Base-by-base conservation (phyloP, 495 filamentous ascomycete genomes). In the Xylaria scruposa region DNA sequence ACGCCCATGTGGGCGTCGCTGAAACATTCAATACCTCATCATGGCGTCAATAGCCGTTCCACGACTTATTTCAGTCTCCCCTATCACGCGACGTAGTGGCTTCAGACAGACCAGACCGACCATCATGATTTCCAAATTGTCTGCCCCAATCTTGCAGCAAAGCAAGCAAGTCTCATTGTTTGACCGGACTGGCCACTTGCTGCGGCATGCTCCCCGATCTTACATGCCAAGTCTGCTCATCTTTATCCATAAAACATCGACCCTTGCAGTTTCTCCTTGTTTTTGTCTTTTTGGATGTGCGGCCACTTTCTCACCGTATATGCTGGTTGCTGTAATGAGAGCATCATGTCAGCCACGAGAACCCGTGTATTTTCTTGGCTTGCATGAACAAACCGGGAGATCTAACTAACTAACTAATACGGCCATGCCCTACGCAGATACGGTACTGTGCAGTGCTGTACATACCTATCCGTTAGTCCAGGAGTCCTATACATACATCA, bases 241-340 rank as follows among this genome's bases (percentile, higher is more conserved):
- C n/a, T 29, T n/a, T 63, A 60, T 38, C 58, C 29, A 21, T 42
- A 42, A 63, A 63, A 42, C 24, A 65, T 56, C 65, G 65, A 67
- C 49, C 65, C 33, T 56, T 67, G 65, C 65, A 67, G 49, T 21
- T 56, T 38, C 9, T 8, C 42, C n/a, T 65, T n/a, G 58, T 38
- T 36, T 60, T 21, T 38, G n/a, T n/a, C n/a, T 36, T 36, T 36
- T 36, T 36, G 1, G 58, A 65, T 26, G 62, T 47, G 62, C 46
- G 63, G 29, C 62, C 46, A 46, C 63, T 53, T 38, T 38, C 46
- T 67, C 63, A 33, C 63, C 63, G 63, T 51, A 67, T 67, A 51
- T 51, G 26, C 46, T 38, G 26, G 40, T 38, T n/a, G 17, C 29
- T 53, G 40, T 13, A 33, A 26, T 15, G 31, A 38, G 7, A 31